phyloP scores from a whole-genome alignment of 2,329 filamentous ascomycete genomes.

The Diaporthe sp. region DNA sequence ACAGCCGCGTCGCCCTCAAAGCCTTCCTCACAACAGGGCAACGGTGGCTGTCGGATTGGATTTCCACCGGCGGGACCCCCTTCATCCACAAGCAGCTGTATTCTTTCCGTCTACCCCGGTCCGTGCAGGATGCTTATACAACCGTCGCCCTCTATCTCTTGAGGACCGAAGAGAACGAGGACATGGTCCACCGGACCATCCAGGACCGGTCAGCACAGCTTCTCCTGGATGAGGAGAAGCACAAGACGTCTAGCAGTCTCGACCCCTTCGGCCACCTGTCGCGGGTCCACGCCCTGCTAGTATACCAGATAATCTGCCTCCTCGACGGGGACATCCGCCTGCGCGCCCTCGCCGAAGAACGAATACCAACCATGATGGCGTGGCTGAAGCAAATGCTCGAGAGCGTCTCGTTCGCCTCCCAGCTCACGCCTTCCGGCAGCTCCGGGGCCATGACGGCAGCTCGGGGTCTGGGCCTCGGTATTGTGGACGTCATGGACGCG shows the following conservation, averaged over 20 bases:
- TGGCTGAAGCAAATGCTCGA: slow-evolving; percentile 43
- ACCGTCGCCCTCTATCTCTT: slow-evolving; percentile 13
- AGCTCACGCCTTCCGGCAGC: not conserved
- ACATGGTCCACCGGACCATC: slow-evolving; percentile 40
- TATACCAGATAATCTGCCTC: slow-evolving; percentile 36
- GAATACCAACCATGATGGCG: not conserved
- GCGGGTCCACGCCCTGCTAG: slow-evolving; percentile 28
- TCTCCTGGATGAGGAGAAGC: slow-evolving; percentile 18
- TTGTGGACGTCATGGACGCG: slow-evolving; percentile 3
- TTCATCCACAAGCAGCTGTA: slow-evolving; percentile 49
- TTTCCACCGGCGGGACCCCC: slow-evolving; percentile 45
- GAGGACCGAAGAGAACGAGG: slow-evolving; percentile 28
- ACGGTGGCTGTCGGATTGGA: slow-evolving; percentile 47
- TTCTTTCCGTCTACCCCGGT: slow-evolving; percentile 39
- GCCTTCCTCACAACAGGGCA: slow-evolving; percentile 8
- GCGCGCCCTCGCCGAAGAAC: slow-evolving; percentile 32
- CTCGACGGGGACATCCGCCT: slow-evolving; percentile 37
- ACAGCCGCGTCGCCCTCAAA: slow-evolving; percentile 2
- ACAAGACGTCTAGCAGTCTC: slow-evolving; percentile 28
- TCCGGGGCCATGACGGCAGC: not conserved
- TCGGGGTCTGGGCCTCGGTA: not conserved
- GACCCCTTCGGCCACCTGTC: slow-evolving; percentile 32
- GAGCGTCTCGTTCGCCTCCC: slow-evolving; percentile 38
- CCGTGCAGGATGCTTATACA: slow-evolving; percentile 38
- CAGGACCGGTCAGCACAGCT: slow-evolving; percentile 36